Evolutionary conservation across 352 stramenopile species (phyloP).

Genomic region (Phytophthora sp.): DNA sequence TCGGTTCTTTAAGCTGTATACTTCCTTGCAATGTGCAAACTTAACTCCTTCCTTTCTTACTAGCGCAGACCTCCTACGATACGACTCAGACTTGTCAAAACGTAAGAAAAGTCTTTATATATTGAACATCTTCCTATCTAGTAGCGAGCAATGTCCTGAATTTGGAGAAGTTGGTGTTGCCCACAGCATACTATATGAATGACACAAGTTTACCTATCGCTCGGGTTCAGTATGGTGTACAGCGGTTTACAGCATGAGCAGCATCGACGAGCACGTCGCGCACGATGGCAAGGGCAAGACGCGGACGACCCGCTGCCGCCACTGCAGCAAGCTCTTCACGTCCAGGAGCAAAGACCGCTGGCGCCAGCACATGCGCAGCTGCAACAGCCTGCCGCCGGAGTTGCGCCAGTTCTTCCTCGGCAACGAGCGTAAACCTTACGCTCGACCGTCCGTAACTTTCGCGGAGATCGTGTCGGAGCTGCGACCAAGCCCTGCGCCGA

Average conservation of each 20-base stretch:
- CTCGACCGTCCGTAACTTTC: neutral
- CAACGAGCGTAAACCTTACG: constrained; percentile 9
- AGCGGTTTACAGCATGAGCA: constrained; percentile 1
- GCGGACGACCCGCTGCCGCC: constrained; percentile 18
- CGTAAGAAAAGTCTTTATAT: too few relatives aligned
- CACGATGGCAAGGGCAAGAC: constrained; percentile 23
- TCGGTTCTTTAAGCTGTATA: too few relatives aligned
- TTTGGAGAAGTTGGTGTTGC: neutral
- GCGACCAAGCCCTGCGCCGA: neutral
- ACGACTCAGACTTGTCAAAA: too few relatives aligned
- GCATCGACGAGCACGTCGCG: constrained; percentile 23
- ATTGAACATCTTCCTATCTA: too few relatives aligned
- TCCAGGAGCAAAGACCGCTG: constrained; percentile 24
- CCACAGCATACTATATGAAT: neutral
- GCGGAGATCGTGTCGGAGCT: constrained; percentile 2
- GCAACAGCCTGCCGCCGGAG: constrained; percentile 12
- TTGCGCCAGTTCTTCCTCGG: constrained; percentile 4
- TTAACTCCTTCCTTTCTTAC: too few relatives aligned
- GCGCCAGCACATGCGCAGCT: constrained; percentile 26
- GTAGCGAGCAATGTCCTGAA: too few relatives aligned
- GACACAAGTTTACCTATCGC: neutral
- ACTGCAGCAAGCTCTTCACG: constrained; percentile 26
- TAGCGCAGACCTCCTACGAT: too few relatives aligned
- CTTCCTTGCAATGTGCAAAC: too few relatives aligned
- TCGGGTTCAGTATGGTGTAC: neutral